A percentile compares a stretch with the other conserved stretches of the same genome.
Conservation (phyloP, 2,329 filamentous ascomycete species). For the Byssothecium circinans region DNA sequence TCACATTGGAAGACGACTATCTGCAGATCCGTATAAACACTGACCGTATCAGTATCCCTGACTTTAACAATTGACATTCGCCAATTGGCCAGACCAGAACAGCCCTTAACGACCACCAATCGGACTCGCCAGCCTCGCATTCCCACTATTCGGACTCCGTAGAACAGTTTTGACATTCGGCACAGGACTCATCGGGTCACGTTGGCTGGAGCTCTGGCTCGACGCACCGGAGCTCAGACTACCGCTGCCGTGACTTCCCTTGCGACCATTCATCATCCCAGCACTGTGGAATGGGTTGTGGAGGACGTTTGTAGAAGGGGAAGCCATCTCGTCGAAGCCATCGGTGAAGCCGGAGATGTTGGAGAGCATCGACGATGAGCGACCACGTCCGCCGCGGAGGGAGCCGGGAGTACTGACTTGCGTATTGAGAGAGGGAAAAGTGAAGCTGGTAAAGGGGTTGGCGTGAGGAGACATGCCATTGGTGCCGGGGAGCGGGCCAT, state of each 20-base stretch:
- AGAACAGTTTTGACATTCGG: constrained; percentile 38
- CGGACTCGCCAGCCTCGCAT: constrained; percentile 34
- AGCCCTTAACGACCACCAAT: constrained; percentile 22
- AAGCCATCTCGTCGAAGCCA: constrained; percentile 41
- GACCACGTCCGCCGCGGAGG: constrained; percentile 46
- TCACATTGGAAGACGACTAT: constrained; percentile 25
- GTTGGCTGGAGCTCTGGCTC: constrained; percentile 42
- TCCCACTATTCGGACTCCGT: constrained; percentile 35
- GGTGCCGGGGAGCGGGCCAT: constrained; percentile 60
- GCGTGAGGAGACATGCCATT: constrained; percentile 39
- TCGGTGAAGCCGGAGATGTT: constrained; percentile 56
- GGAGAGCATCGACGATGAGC: constrained; percentile 56
- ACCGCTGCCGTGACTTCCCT: constrained; percentile 54
- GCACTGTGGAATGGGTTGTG: constrained; percentile 44
- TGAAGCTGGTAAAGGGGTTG: constrained; percentile 41
- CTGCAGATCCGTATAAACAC: constrained; percentile 8
- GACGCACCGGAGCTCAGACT: constrained; percentile 48
- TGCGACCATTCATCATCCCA: constrained; percentile 41
- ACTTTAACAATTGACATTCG: no score
- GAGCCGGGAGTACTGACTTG: constrained; percentile 39
- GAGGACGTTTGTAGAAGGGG: constrained; percentile 29
- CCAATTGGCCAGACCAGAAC: neutral
- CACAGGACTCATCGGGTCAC: constrained; percentile 44
- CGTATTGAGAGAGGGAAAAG: constrained; percentile 37
- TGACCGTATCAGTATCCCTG: neutral